These are phyloP conservation scores for Niebla homalea DNA, from an alignment of 495 filamentous ascomycete genomes.

Conservation along the genomic window DNA sequence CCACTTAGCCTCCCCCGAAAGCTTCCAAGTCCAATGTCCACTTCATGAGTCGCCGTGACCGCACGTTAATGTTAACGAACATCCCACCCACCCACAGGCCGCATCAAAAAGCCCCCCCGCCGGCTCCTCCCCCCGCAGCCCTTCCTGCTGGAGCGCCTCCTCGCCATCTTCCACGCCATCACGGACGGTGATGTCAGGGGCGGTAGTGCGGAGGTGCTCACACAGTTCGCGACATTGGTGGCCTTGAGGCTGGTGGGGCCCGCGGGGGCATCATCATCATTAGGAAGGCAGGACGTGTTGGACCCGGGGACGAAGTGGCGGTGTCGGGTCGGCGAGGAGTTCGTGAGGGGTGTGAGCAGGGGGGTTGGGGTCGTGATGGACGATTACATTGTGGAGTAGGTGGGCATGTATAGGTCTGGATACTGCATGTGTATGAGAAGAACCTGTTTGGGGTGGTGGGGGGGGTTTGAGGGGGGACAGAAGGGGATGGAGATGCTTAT, in stretches of 20 bases:
- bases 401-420: too few species aligned
- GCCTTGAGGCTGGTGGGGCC: slow-evolving; percentile 62
- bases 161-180: slow-evolving; percentile 77
- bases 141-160: slow-evolving; percentile 74
- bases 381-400: slow-evolving; percentile 54
- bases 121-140: slow-evolving; percentile 38
- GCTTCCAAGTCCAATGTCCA: too few species aligned
- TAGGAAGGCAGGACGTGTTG: slow-evolving; percentile 46
- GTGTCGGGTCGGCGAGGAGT: slow-evolving; percentile 65
- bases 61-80: too few species aligned
- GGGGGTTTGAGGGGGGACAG: background rate
- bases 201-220: slow-evolving; percentile 42
- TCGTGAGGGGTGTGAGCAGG: slow-evolving; percentile 47
- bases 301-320: slow-evolving; percentile 54
- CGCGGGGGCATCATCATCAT: too few species aligned
- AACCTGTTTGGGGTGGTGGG: too few species aligned
- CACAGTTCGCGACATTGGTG: slow-evolving; percentile 67
- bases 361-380: slow-evolving; percentile 59
- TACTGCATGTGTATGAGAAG: too few species aligned
- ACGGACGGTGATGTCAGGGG: slow-evolving; percentile 46
- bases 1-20: too few species aligned
- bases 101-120: slow-evolving; percentile 22
- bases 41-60: too few species aligned
- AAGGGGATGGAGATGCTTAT: too few species aligned
- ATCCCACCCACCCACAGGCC: too few species aligned